A percentile compares a stretch with the other conserved stretches of the same genome.
These are phyloP conservation scores for Chytridium lagenaria DNA, from an alignment of 371 early-diverging fungal species.

Conservation along the genomic window DNA sequence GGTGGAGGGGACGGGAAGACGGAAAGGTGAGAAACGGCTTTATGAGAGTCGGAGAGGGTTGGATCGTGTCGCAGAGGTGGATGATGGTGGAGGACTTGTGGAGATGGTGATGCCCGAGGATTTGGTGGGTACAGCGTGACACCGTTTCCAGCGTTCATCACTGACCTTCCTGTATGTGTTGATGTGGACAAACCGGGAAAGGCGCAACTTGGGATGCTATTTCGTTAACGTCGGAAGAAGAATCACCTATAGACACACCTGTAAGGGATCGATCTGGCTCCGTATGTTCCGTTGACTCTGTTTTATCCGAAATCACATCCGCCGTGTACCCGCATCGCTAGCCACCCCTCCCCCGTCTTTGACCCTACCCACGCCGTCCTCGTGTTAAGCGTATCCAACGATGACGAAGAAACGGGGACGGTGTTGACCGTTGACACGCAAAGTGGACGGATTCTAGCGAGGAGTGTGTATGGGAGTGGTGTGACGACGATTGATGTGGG, in stretches of 20 bases:
- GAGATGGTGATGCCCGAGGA: conserved; percentile 3
- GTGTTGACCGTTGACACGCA: not conserved
- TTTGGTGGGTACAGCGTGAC: not conserved
- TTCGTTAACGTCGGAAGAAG: too few relatives aligned
- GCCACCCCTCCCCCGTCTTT: not conserved
- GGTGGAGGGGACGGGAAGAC: not conserved
- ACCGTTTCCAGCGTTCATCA: not conserved
- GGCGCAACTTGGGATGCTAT: too few relatives aligned
- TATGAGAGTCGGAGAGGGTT: not conserved
- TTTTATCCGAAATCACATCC: too few relatives aligned
- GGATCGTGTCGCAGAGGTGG: not conserved
- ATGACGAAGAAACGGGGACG: not conserved
- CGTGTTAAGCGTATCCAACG: not conserved
- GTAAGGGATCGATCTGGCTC: too few relatives aligned
- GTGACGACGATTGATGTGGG: conserved; percentile 14
- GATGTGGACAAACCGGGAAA: too few relatives aligned
- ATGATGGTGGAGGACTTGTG: not conserved
- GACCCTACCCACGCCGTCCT: not conserved
- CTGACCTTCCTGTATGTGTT: not conserved
- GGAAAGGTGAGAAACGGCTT: not conserved
- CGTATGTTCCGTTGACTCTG: too few relatives aligned
- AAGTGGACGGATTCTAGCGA: not conserved
- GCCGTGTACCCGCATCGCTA: too few relatives aligned
- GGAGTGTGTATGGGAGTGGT: not conserved
- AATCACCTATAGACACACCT: too few relatives aligned